Conservation (phyloP, 805 yeast genomes). For the Metschnikowia vanudenii region DNA sequence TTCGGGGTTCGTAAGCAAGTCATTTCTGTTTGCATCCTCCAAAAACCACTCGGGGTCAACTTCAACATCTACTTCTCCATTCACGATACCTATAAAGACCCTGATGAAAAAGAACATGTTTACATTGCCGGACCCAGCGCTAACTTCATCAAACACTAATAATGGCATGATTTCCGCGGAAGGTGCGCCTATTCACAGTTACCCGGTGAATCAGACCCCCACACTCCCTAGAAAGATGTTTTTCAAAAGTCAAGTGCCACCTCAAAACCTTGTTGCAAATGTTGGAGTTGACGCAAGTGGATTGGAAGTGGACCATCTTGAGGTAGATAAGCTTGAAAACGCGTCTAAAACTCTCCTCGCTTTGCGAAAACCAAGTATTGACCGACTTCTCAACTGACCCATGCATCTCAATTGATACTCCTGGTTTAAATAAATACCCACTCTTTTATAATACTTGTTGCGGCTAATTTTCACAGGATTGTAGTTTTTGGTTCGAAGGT, state of each 20-base stretch:
- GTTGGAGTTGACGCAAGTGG: slow-evolving; percentile 17
- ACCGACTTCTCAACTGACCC: slow-evolving; percentile 36
- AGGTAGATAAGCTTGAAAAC: slow-evolving; percentile 23
- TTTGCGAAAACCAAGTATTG: slow-evolving; percentile 42
- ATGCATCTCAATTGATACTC: background rate
- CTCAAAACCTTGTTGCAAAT: slow-evolving; percentile 21
- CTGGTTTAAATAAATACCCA: no score
- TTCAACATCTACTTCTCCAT: slow-evolving; percentile 29
- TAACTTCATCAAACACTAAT: slow-evolving; percentile 1
- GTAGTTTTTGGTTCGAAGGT: background rate
- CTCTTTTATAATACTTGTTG: no score
- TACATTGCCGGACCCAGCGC: slow-evolving; percentile 42
- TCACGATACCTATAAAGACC: slow-evolving; percentile 28
- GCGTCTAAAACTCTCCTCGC: slow-evolving; percentile 41
- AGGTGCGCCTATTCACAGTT: background rate
- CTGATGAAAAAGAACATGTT: slow-evolving; percentile 22
- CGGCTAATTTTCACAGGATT: background rate
- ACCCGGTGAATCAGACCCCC: background rate
- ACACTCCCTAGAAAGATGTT: slow-evolving; percentile 27
- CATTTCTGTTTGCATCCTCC: slow-evolving; percentile 8
- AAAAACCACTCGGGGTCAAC: background rate
- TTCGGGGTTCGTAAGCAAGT: background rate
- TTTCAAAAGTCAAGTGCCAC: slow-evolving; percentile 32
- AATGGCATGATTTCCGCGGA: background rate
- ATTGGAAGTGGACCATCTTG: slow-evolving; percentile 4